Evolutionary conservation across 1,284 basidiomycete species (phyloP), one percentile per base, ranked within the genome.

Genomic region (Cutaneotrichosporon cyanovorans): DNA sequence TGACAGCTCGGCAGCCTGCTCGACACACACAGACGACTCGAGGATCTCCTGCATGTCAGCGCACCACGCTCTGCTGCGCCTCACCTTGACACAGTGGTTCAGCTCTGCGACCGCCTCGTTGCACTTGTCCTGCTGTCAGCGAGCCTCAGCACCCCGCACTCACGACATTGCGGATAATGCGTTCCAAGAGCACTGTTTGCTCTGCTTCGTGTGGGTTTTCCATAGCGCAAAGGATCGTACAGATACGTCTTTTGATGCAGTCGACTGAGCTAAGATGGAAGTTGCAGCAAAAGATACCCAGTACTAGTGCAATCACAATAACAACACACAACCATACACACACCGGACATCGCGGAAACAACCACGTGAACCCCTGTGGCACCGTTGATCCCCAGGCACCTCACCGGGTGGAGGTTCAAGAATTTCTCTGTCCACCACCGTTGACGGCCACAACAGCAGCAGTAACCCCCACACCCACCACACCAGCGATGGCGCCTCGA

Each of bases 191-290:
- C 32, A 90, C 81, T 28, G 85, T 87, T 66, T 95, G 90, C 51
- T 87, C 78, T 69, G 91, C 87, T 52, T 89, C 87, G 63, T 93
- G 87, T 21, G 85, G 87, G 66, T 89, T 90, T 72, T 90, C 85
- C 87, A 91, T 90, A 12, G 25, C 25, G 25, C 40, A 18, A 35
- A 32, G 16, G 37, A 9, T 36, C 23, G 33, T 39, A 39, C n/a
- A n/a, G n/a, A n/a, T n/a, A n/a, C n/a, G n/a, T n/a, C n/a, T n/a
- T n/a, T n/a, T n/a, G n/a, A n/a, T n/a, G n/a, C n/a, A n/a, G n/a
- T n/a, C n/a, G n/a, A n/a, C n/a, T n/a, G n/a, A n/a, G n/a, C n/a
- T n/a, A n/a, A n/a, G n/a, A n/a, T n/a, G n/a, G n/a, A n/a, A n/a
- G n/a, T n/a, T n/a, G n/a, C n/a, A n/a, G n/a, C n/a, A n/a, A n/a